A percentile compares a stretch with the other conserved stretches of the same genome.
Evolutionary conservation across 208 protist species (phyloP).

Genomic region (Trypanosoma cruzi): DNA sequence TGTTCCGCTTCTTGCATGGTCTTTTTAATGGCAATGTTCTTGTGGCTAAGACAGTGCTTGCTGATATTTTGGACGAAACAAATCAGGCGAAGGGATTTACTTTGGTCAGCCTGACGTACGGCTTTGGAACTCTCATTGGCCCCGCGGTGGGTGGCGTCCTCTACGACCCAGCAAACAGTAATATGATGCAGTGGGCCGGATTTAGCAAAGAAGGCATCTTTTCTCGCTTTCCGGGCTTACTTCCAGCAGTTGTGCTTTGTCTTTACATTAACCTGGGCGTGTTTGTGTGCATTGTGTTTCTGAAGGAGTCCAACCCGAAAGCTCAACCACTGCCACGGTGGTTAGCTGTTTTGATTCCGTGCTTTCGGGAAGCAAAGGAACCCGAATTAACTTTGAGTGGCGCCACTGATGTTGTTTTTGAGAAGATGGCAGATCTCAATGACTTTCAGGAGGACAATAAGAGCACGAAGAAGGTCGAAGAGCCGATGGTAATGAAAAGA

Average conservation of each 20-base stretch:
- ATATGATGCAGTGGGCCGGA: constrained; percentile 28
- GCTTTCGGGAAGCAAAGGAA: constrained; percentile 2
- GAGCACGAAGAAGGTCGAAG: too few species aligned
- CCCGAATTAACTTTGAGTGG: neutral
- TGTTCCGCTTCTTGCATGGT: constrained; percentile 67
- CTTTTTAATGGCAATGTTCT: constrained; percentile 78
- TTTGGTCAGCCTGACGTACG: constrained; percentile 93
- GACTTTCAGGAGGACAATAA: neutral
- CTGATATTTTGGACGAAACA: constrained; percentile 73
- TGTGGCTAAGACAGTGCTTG: constrained; percentile 83
- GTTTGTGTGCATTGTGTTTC: constrained; percentile 47
- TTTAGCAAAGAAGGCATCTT: constrained; percentile 42
- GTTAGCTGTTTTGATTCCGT: constrained; percentile 34
- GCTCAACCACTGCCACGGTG: constrained; percentile 47
- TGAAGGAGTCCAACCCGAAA: constrained; percentile 64
- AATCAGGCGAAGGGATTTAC: constrained; percentile 91
- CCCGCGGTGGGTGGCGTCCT: constrained; percentile 61
- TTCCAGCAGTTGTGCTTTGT: constrained; percentile 49
- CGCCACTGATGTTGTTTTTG: neutral
- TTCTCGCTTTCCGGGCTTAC: constrained; percentile 45
- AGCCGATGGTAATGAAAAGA: too few species aligned
- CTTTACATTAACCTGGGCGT: constrained; percentile 63
- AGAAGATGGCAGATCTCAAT: neutral
- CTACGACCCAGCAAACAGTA: constrained; percentile 56
- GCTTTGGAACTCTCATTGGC: constrained; percentile 63